phyloP scores from a whole-genome alignment of 202 grass and related monocot genomes.

The Eragrostis tef region DNA sequence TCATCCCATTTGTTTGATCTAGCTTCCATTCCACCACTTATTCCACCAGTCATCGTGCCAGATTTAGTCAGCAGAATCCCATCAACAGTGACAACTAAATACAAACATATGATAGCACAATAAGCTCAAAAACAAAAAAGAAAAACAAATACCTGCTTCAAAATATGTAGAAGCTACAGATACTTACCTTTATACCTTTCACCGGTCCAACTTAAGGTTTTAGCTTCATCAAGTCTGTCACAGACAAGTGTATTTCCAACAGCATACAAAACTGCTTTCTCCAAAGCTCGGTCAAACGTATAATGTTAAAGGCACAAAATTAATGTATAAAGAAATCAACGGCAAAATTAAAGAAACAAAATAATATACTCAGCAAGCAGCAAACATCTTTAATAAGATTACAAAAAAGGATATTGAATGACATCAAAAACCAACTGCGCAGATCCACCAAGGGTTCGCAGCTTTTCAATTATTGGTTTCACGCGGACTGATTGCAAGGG shows the following conservation, averaged over 20 bases:
- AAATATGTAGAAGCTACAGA: constrained; percentile 38
- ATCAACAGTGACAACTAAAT: constrained; percentile 90
- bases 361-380: not conserved
- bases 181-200: constrained; percentile 95
- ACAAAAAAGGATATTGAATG: constrained; percentile 93
- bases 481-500: constrained; percentile 92
- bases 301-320: constrained; percentile 76
- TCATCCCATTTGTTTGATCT: constrained; percentile 99
- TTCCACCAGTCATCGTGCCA: constrained; percentile 98
- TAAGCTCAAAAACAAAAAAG: constrained; percentile 45
- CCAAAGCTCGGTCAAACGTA: constrained; percentile 96
- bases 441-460: constrained; percentile 87
- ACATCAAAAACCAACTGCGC: constrained; percentile 94
- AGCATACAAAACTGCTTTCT: constrained; percentile 97
- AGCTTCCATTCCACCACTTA: constrained; percentile 99
- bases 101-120: constrained; percentile 33
- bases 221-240: constrained; percentile 98
- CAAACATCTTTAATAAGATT: constrained; percentile 27
- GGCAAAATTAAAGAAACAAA: not conserved
- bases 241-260: constrained; percentile 99
- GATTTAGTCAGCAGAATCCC: constrained; percentile 96
- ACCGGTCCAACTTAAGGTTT: constrained; percentile 90
- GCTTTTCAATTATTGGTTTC: constrained; percentile 84
- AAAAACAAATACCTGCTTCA: constrained; percentile 39
- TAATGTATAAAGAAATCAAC: constrained; percentile 15